Evolutionary conservation across 1,139 yeast species (phyloP), one percentile per base, ranked within the genome.

Genomic region (Diutina siamensis): DNA sequence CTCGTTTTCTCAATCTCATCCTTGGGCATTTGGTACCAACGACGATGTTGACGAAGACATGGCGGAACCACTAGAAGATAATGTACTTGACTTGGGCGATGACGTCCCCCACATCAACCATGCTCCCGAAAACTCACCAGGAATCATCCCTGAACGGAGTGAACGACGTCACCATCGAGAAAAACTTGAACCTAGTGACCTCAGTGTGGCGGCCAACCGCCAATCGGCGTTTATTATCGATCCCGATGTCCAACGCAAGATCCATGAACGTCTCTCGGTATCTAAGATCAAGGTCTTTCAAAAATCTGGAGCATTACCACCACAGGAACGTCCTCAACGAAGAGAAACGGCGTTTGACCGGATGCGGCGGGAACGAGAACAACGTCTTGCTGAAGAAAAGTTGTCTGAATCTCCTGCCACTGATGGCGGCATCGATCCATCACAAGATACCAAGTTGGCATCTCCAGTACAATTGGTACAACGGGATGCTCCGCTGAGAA

Each of bases 271-370:
- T 5, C 32, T 38, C n/a, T 17, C 28, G 32, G 17, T 25, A 20
- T 25, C 28, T 18, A 38, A 38, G 13, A 38, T 38, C 20, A 38
- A 38, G 42, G 42, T 38, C 5, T 38, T 38, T 9, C 42, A 25
- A 15, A 22, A 25, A 13, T 25, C 25, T 19, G 40, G 40, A 8
- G 40, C 28, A 9, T 3, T 22, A 17, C 40, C 13, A 12, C 18
- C 28, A 7, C 25, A 15, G 10, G 15, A 13, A 35, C 40, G 40
- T 21, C 31, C 32, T 2, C n/a, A 4, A n/a, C n/a, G 31, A 15
- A 27, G 32, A 18, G 42, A 38, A 25, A 38, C 42, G 8, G 42
- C 42, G 9, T 38, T 38, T 17, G 42, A 38, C 17, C 42, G 42
- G 7, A 38, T 38, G 42, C 42, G 42, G 20, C 31, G 42, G 21